phyloP scores from a whole-genome alignment of 2,329 filamentous ascomycete genomes.

The Fusarium stilboides region DNA sequence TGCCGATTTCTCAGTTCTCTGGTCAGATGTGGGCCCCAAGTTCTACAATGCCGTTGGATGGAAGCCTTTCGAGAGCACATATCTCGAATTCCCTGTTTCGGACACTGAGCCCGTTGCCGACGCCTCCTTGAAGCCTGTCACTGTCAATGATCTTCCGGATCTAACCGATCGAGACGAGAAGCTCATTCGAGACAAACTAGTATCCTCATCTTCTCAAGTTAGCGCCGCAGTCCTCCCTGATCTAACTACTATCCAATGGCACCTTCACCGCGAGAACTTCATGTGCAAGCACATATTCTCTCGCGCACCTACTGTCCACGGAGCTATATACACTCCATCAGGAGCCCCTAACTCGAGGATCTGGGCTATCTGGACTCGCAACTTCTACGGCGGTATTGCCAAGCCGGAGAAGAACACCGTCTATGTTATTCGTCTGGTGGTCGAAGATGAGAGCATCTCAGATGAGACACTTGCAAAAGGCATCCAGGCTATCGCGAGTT shows the following conservation, averaged over 20 bases:
- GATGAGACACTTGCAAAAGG: constrained; percentile 64
- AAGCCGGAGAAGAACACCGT: constrained; percentile 75
- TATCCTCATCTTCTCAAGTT: constrained; percentile 51
- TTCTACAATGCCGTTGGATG: constrained; percentile 87
- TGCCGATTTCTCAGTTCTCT: constrained; percentile 81
- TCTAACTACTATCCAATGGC: constrained; percentile 66
- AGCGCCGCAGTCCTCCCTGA: constrained; percentile 55
- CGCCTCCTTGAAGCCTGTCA: constrained; percentile 62
- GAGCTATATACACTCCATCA: constrained; percentile 73
- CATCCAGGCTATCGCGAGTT: constrained; percentile 74
- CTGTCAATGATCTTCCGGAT: constrained; percentile 71
- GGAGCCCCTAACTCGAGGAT: constrained; percentile 68
- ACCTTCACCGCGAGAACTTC: constrained; percentile 83
- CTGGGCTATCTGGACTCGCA: constrained; percentile 82
- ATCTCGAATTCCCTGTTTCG: constrained; percentile 72
- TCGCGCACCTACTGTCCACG: constrained; percentile 72
- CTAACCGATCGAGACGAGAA: constrained; percentile 76
- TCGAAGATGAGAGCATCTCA: constrained; percentile 68
- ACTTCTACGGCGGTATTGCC: constrained; percentile 71
- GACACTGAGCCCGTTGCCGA: constrained; percentile 49
- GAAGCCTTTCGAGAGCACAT: constrained; percentile 80
- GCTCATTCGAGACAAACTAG: constrained; percentile 70
- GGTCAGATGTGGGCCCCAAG: constrained; percentile 86
- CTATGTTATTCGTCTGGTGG: constrained; percentile 77
- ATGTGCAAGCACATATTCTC: constrained; percentile 76